Conservation (phyloP, 345 rosid species). For the Gossypium longicalyx region DNA sequence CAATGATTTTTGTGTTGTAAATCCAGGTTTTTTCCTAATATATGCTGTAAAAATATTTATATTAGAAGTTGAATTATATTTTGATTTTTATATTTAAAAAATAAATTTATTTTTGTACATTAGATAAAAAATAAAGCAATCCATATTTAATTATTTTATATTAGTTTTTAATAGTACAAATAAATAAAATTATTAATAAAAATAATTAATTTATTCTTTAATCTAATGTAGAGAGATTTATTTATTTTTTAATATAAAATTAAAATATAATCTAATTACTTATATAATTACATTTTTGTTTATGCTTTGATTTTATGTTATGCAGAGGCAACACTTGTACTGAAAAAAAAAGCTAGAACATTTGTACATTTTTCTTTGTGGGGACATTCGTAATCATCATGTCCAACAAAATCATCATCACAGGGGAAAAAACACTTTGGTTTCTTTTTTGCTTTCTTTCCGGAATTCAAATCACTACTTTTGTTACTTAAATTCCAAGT, state of each 20-base stretch:
- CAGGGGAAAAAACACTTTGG: not conserved
- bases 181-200: too few species aligned
- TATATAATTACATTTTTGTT: too few species aligned
- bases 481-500: not conserved
- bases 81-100: too few species aligned
- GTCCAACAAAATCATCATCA: slow-evolving; percentile 31
- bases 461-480: not conserved
- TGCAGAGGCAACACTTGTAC: not conserved
- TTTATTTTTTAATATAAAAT: too few species aligned
- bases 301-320: not conserved
- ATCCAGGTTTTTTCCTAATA: not conserved
- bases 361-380: slow-evolving; percentile 10
- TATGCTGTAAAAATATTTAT: not conserved
- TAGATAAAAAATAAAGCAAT: too few species aligned
- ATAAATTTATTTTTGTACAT: too few species aligned
- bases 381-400: slow-evolving; percentile 30
- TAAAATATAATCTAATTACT: too few species aligned
- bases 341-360: not conserved
- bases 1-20: not conserved
- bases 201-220: too few species aligned
- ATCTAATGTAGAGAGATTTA: fast-evolving
- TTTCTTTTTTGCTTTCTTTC: not conserved
- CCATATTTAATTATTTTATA: fast-evolving
- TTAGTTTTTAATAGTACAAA: fast-evolving
- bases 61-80: too few species aligned